phyloP scores from a whole-genome alignment of 2,329 filamentous ascomycete species.

The Paecilomyces niveus region DNA sequence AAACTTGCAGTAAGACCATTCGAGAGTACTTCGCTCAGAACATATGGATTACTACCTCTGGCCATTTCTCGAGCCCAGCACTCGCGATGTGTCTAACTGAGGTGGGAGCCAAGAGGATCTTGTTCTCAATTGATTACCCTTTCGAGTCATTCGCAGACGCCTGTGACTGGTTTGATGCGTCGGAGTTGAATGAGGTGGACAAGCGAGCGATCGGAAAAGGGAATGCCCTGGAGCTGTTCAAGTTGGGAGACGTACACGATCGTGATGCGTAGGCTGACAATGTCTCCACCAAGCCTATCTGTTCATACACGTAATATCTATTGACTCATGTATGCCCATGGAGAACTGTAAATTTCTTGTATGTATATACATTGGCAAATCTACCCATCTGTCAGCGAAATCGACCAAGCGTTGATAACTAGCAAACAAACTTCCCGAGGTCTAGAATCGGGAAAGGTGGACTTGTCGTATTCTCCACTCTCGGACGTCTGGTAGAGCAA shows the following conservation, averaged over 20 bases:
- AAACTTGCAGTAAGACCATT: constrained; percentile 39
- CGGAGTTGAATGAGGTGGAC: constrained; percentile 30
- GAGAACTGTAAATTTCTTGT: no score
- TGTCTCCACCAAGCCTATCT: no score
- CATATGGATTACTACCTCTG: constrained; percentile 36
- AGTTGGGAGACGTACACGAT: constrained; percentile 12
- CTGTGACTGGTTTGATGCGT: constrained; percentile 38
- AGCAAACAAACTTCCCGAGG: no score
- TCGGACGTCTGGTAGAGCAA: no score
- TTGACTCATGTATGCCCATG: no score
- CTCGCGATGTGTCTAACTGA: constrained; percentile 34
- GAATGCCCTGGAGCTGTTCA: constrained; percentile 40
- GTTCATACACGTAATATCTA: no score
- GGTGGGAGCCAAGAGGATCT: constrained; percentile 31
- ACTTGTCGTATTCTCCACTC: no score
- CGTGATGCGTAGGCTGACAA: no score
- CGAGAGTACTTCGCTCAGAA: constrained; percentile 37
- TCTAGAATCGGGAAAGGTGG: no score
- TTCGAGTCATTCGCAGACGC: constrained; percentile 34
- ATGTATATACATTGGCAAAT: no score
- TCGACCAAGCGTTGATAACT: no score
- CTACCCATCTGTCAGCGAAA: no score
- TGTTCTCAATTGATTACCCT: constrained; percentile 37
- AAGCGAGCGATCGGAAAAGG: constrained; percentile 39
- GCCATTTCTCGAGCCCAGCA: constrained; percentile 34